Base-by-base conservation (phyloP, 805 yeast genomes). In the Schwanniomyces pseudopolymorphus region DNA sequence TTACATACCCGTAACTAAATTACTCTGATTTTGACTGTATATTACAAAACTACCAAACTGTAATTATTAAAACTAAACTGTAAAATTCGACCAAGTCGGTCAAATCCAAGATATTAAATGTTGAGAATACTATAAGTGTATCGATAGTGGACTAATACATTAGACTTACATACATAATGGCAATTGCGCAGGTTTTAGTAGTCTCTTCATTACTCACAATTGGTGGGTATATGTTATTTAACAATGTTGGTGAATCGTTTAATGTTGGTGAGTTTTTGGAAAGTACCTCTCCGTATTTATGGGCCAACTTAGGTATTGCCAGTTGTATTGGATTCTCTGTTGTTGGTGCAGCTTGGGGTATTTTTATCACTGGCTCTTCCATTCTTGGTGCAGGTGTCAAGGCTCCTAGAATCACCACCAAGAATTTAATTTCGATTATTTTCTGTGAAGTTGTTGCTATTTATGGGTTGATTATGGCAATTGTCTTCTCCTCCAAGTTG, bases 371-470 rank as follows among this genome's bases (percentile, higher is more conserved):
- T 2, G 99, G 99, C 35, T 78, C 97, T 0, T 83, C 97, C 24
- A 88, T 94, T 57, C 72, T 94, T 51, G 99, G 99, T 58, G 99
- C 99, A 2, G 99, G 99, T 75, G 97, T 94, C 49, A 88, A 88
- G 67, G 94, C 96, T 11, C 99, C 99, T 43, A 79, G 98, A 65
- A 95, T 94, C 64, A 91, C 98, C 38, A 94, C 99, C 45, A 94
- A 94, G 77, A 94, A 94, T 67, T 80, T 94, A 65, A 95, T 94
- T 54, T 87, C 96, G 36, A 94, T 94, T 67, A 95, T 94, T 72
- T 94, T 94, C 77, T 94, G 99, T 78, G 99, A 94, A 73, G 99
- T 94, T 58, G 99, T 94, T 46, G 99, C 99, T 55, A 94, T 94
- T 65, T 94, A 94, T 65, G 99, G 99, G 3, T 81, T 94, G 54